These are phyloP conservation scores for Geranomyces variabilis DNA, from an alignment of 192 early-diverging fungal genomes.

Conservation along the genomic window DNA sequence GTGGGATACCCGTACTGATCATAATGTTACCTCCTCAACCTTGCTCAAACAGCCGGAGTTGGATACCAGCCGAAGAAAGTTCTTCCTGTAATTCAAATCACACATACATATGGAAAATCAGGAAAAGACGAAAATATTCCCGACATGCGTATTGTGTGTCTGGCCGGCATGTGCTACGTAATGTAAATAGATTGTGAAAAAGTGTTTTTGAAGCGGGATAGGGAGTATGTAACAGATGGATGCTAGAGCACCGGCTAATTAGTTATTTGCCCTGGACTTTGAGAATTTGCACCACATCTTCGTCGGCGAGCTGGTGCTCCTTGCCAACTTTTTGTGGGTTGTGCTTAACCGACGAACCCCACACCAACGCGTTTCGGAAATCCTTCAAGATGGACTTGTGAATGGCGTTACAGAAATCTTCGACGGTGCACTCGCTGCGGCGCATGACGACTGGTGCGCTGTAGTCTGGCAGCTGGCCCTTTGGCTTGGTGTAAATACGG, in stretches of 20 bases:
- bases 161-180: no score
- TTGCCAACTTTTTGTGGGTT: conserved; percentile 98
- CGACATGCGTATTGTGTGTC: no score
- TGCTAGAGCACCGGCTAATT: no score
- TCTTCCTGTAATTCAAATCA: conserved; percentile 77
- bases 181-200: no score
- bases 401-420: conserved; percentile 96
- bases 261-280: conserved; percentile 27
- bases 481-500: conserved; percentile 83
- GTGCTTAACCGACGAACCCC: conserved; percentile 95
- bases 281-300: conserved; percentile 90
- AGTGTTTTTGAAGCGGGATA: no score
- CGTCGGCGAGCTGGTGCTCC: conserved; percentile 87
- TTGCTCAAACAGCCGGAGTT: conserved; percentile 60
- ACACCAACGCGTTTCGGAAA: conserved; percentile 92
- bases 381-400: conserved; percentile 92
- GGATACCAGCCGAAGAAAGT: conserved; percentile 87
- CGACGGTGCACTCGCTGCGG: conserved; percentile 66
- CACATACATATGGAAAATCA: no score
- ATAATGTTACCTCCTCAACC: no score
- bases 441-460: conserved; percentile 88
- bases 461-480: conserved; percentile 95
- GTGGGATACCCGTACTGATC: background rate
- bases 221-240: no score
- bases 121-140: no score